Conservation (phyloP, 1,284 basidiomycete species). For the Malassezia restricta region DNA sequence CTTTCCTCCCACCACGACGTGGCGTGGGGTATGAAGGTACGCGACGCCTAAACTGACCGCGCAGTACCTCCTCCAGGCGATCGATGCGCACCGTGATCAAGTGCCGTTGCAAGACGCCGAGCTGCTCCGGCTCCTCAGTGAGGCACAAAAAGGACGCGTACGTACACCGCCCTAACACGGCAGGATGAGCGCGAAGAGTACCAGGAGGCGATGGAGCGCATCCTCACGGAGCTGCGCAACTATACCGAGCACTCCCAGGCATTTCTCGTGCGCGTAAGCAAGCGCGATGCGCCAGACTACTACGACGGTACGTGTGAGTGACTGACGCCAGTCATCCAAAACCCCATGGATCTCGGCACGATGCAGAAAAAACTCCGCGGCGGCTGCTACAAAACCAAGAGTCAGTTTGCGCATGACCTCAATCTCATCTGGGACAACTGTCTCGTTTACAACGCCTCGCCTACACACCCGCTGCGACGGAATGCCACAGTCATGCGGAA, state of each 20-base stretch:
- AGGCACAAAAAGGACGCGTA: constrained; percentile 32
- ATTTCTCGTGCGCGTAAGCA: constrained; percentile 39
- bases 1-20: background rate
- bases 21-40: constrained; percentile 12
- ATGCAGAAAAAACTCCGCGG: constrained; percentile 84
- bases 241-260: constrained; percentile 43
- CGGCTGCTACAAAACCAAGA: constrained; percentile 77
- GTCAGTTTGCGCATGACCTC: constrained; percentile 81
- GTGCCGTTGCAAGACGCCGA: constrained; percentile 35
- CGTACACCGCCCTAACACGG: constrained; percentile 3
- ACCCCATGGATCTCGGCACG: constrained; percentile 75
- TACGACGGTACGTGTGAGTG: constrained; percentile 31
- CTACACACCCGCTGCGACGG: constrained; percentile 47
- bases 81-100: constrained; percentile 32
- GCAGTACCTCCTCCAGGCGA: constrained; percentile 44
- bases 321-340: constrained; percentile 21
- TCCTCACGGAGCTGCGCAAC: constrained; percentile 40
- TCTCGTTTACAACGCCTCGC: constrained; percentile 75
- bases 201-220: constrained; percentile 40
- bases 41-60: background rate
- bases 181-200: constrained; percentile 42
- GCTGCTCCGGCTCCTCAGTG: constrained; percentile 33
- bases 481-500: constrained; percentile 40
- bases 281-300: constrained; percentile 45
- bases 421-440: constrained; percentile 96